Conservation (phyloP, 1,139 yeast species). For the Taphrina sp. region DNA sequence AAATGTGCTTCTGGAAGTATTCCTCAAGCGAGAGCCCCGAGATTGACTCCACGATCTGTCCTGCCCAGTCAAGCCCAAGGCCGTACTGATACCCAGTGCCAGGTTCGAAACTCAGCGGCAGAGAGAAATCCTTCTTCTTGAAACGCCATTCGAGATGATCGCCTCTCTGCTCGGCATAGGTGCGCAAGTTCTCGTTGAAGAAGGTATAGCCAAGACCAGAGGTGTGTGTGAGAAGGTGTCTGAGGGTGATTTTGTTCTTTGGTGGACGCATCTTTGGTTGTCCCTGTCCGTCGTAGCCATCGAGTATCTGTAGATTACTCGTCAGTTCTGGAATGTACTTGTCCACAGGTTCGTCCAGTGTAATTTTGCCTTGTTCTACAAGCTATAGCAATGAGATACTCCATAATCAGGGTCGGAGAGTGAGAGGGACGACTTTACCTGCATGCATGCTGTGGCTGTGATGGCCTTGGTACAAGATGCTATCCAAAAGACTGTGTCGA, state of each 20-base stretch:
- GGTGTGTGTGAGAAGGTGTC: constrained; percentile 54
- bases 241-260: constrained; percentile 48
- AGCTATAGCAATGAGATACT: constrained; percentile 52
- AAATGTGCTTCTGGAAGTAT: constrained; percentile 48
- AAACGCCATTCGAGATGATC: constrained; percentile 34
- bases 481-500: constrained; percentile 43
- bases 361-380: constrained; percentile 50
- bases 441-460: neutral
- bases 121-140: constrained; percentile 37
- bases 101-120: constrained; percentile 55
- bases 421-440: neutral
- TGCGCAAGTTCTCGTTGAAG: constrained; percentile 41
- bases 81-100: constrained; percentile 57
- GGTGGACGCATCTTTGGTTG: constrained; percentile 47
- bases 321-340: constrained; percentile 48
- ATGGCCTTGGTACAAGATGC: constrained; percentile 54
- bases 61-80: constrained; percentile 56
- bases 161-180: constrained; percentile 31
- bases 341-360: constrained; percentile 48
- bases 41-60: constrained; percentile 50
- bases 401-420: constrained; percentile 43
- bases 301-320: constrained; percentile 48
- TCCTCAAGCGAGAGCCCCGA: constrained; percentile 51
- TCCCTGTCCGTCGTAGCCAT: constrained; percentile 47
- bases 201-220: constrained; percentile 52